Evolutionary conservation across 495 filamentous ascomycete genomes (phyloP).

Genomic region (Tuber brumale): DNA sequence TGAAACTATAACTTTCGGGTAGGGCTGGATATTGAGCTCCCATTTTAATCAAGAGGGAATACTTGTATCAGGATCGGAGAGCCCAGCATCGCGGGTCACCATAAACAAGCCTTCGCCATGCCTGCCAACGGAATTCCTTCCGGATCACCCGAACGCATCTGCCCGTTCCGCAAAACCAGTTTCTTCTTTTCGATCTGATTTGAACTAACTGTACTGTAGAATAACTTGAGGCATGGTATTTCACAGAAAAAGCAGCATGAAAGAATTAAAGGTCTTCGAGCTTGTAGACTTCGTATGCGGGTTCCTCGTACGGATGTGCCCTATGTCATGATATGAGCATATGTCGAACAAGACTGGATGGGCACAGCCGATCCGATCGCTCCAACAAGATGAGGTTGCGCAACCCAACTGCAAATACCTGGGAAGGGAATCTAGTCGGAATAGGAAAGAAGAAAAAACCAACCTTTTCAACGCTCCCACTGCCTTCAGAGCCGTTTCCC

Average conservation of each 20-base stretch:
- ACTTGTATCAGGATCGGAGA: neutral
- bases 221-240: neutral
- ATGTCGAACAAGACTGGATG: neutral
- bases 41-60: neutral
- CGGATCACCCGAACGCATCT: neutral
- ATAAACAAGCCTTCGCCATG: neutral
- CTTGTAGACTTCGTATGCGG: constrained; percentile 66
- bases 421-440: neutral
- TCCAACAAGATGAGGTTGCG: neutral
- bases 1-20: neutral
- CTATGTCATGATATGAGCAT: constrained; percentile 42
- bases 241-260: neutral
- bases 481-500: constrained; percentile 46
- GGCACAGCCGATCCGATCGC: neutral
- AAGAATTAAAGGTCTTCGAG: constrained; percentile 51
- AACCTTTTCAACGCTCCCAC: constrained; percentile 59
- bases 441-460: constrained; percentile 34
- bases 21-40: neutral
- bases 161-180: neutral
- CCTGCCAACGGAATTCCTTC: neutral
- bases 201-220: neutral
- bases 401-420: neutral
- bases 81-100: neutral
- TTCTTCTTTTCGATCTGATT: neutral
- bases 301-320: constrained; percentile 73